Percentiles rank a stretch among this genome's conserved stretches.
These are phyloP conservation scores for Thyridium curvatum DNA, from an alignment of 2,329 filamentous ascomycete genomes.

Conservation along the genomic window DNA sequence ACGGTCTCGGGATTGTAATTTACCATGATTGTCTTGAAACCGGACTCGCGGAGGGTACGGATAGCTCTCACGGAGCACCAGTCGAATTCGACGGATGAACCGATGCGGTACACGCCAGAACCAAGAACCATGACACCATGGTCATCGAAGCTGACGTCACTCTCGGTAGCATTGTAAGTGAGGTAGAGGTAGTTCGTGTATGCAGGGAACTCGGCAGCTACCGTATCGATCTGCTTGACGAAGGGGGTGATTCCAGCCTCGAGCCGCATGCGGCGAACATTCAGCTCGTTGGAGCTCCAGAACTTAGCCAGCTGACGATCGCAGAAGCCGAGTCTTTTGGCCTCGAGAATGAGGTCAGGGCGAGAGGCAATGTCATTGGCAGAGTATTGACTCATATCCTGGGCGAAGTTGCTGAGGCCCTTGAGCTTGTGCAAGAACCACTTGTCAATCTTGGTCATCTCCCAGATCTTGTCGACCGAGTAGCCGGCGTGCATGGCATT, in stretches of 20 bases:
- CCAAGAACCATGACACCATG: conserved; percentile 94
- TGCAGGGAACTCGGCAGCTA: conserved; percentile 92
- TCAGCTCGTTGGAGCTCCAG: conserved; percentile 90
- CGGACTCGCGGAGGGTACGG: conserved; percentile 75
- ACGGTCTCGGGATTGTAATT: conserved; percentile 93
- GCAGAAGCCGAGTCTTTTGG: conserved; percentile 91
- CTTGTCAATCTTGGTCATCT: conserved; percentile 96
- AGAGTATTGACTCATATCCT: conserved; percentile 63
- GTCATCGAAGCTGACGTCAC: conserved; percentile 80
- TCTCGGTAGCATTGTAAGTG: conserved; percentile 87
- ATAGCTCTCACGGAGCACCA: conserved; percentile 97
- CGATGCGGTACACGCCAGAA: conserved; percentile 94
- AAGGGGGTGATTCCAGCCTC: conserved; percentile 81
- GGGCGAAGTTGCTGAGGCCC: conserved; percentile 82
- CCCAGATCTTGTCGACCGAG: conserved; percentile 94
- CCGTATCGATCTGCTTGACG: conserved; percentile 98
- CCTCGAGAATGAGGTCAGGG: conserved; percentile 64
- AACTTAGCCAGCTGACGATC: conserved; percentile 92
- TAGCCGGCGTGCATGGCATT: conserved; percentile 96
- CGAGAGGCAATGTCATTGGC: conserved; percentile 59
- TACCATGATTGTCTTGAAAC: conserved; percentile 93
- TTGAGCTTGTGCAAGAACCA: conserved; percentile 96
- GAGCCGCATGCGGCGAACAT: conserved; percentile 75
- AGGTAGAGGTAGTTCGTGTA: conserved; percentile 95
- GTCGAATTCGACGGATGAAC: conserved; percentile 96